Conservation (phyloP, 2,329 filamentous ascomycete genomes). For the Ceratocystis destructans region DNA sequence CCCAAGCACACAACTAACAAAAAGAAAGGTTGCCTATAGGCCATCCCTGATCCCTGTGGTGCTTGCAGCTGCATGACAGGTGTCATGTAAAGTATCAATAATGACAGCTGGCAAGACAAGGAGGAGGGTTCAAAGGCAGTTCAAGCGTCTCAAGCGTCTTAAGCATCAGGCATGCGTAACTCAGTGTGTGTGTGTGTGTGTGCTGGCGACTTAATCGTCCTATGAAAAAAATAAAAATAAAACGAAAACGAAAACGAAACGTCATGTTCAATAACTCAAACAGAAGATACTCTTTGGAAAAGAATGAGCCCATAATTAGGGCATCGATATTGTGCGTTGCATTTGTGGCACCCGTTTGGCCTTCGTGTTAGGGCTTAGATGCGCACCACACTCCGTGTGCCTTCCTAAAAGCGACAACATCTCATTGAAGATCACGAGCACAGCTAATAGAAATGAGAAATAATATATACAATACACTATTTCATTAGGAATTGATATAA, state of each 20-base stretch:
- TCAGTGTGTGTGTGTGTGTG: no score
- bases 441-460: background rate
- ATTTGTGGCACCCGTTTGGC: background rate
- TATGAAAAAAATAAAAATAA: no score
- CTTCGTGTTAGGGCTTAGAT: background rate
- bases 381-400: background rate
- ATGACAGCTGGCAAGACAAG: background rate
- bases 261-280: no score
- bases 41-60: background rate
- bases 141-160: no score
- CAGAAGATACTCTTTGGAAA: background rate
- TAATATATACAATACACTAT: background rate
- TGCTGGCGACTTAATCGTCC: no score
- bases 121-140: no score
- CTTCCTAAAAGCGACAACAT: background rate
- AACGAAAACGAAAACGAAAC: no score
- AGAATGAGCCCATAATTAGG: background rate
- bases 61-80: background rate
- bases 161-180: no score
- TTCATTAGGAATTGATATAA: background rate
- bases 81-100: background rate
- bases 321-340: background rate
- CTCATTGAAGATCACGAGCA: background rate
- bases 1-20: background rate
- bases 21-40: background rate